Percentiles rank a stretch among this genome's conserved stretches.
Evolutionary conservation across 2,329 filamentous ascomycete species (phyloP).

Genomic region (Pyrenophora teres): DNA sequence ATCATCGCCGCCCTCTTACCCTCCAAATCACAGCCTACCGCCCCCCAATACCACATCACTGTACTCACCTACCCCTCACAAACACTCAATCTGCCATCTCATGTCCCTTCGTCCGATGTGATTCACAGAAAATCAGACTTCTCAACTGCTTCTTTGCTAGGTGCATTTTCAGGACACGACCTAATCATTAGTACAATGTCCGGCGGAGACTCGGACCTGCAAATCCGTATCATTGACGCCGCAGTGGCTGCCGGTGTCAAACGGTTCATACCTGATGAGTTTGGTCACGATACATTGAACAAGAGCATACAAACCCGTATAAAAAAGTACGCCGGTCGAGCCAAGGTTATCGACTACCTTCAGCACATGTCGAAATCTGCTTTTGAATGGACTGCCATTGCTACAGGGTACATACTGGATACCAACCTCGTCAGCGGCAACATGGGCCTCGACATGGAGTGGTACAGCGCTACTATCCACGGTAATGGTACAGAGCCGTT

Average conservation of each 20-base stretch:
- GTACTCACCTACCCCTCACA: conserved; percentile 35
- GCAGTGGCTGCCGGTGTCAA: conserved; percentile 47
- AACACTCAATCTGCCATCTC: conserved; percentile 23
- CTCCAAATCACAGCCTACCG: background rate
- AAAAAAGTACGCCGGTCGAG: conserved; percentile 34
- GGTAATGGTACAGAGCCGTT: conserved; percentile 44
- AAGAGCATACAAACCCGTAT: conserved; percentile 35
- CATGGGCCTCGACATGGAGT: conserved; percentile 47
- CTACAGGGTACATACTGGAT: conserved; percentile 43
- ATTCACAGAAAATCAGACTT: conserved; percentile 37
- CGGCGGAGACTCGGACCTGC: conserved; percentile 32
- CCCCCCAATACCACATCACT: conserved; percentile 20
- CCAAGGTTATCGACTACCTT: conserved; percentile 40
- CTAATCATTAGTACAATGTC: conserved; percentile 44
- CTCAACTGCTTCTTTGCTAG: conserved; percentile 34
- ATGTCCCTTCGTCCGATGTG: conserved; percentile 14
- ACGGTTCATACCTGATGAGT: conserved; percentile 51
- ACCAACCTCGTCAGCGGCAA: conserved; percentile 39
- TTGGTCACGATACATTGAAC: conserved; percentile 46
- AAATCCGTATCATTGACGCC: conserved; percentile 47
- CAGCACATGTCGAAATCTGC: conserved; percentile 10
- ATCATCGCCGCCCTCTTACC: conserved; percentile 32
- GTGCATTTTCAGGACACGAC: conserved; percentile 44
- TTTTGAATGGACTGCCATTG: conserved; percentile 44
- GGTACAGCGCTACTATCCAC: conserved; percentile 48